A percentile compares a stretch with the other conserved stretches of the same genome.
Conservation (phyloP, 345 rosid genomes). For the Salix purpurea region DNA sequence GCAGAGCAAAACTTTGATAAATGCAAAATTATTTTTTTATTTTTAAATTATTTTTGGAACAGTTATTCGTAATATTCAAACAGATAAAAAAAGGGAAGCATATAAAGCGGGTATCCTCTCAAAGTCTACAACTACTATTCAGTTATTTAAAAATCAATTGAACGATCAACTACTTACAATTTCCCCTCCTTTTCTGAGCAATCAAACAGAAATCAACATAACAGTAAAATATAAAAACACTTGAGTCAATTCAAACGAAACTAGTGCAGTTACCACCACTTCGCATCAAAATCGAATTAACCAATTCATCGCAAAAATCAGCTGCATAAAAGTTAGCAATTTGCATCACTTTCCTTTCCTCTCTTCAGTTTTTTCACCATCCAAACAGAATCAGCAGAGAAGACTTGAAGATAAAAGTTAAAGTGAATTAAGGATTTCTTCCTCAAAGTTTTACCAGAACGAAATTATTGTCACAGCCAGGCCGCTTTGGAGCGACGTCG, state of each 20-base stretch:
- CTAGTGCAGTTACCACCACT: neutral
- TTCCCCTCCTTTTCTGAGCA: neutral
- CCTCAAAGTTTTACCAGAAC: constrained; percentile 50
- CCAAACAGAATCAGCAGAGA: neutral
- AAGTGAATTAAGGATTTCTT: neutral
- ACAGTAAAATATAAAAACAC: neutral
- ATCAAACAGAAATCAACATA: constrained; percentile 5
- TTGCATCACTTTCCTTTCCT: neutral
- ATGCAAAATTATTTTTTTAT: neutral
- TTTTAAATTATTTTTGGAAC: neutral
- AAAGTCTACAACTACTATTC: neutral
- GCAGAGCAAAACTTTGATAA: neutral
- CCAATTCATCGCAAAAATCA: neutral
- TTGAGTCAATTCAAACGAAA: neutral
- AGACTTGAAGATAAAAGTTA: neutral
- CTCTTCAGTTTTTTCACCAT: neutral
- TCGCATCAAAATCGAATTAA: neutral
- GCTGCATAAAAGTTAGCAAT: neutral
- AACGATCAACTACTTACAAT: neutral
- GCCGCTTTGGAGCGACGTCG: constrained; percentile 59
- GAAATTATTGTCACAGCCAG: constrained; percentile 90
- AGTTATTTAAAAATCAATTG: neutral
- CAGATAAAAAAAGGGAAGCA: neutral
- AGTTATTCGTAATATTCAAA: neutral
- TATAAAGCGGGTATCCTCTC: neutral